Conservation (phyloP, 108 stramenopile genomes). For the Cyclotella distinguenda region DNA sequence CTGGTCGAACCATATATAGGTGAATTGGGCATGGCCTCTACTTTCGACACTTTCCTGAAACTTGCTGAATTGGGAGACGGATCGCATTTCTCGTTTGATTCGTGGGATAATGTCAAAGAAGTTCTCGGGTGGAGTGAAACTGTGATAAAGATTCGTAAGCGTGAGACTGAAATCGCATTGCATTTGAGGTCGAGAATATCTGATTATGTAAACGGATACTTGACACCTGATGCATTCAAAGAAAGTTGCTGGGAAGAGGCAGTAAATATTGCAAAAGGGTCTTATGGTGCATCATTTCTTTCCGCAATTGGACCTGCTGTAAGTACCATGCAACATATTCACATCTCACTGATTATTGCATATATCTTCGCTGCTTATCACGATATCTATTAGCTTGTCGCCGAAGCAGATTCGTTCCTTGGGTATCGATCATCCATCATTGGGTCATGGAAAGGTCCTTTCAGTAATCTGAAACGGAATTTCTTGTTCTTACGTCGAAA, state of each 20-base stretch:
- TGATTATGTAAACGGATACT: slow-evolving; percentile 45
- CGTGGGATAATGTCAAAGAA: slow-evolving; percentile 27
- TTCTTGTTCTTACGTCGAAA: slow-evolving; percentile 20
- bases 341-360: not conserved
- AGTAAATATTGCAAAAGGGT: slow-evolving; percentile 33
- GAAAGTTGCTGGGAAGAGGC: slow-evolving; percentile 40
- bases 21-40: slow-evolving; percentile 39
- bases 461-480: slow-evolving; percentile 31
- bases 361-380: not conserved
- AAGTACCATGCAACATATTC: slow-evolving; percentile 1
- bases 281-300: slow-evolving; percentile 42
- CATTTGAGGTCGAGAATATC: slow-evolving; percentile 26
- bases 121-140: slow-evolving; percentile 28
- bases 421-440: slow-evolving; percentile 39
- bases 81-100: slow-evolving; percentile 24
- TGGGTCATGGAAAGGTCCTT: slow-evolving; percentile 40
- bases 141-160: slow-evolving; percentile 30
- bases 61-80: slow-evolving; percentile 10
- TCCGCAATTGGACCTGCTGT: slow-evolving; percentile 46
- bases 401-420: slow-evolving; percentile 39
- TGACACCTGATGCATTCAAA: slow-evolving; percentile 33
- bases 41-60: slow-evolving; percentile 40
- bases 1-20: slow-evolving; percentile 49
- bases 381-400: slow-evolving; percentile 26
- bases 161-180: slow-evolving; percentile 41